Base-by-base conservation (phyloP, 1,139 yeast genomes). In the Hanseniaspora gamundiae region DNA sequence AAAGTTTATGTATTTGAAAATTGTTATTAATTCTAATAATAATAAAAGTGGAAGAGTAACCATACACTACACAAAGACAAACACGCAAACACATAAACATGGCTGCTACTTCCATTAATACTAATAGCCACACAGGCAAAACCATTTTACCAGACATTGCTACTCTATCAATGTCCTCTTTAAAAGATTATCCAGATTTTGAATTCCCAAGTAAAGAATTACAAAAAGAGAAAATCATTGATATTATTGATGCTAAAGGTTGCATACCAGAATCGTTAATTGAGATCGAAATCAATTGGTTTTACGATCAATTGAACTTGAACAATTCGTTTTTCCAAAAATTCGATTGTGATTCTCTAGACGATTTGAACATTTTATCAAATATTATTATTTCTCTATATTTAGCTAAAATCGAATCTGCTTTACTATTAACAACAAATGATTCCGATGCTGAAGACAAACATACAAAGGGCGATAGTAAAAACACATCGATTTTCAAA, bases 301-400 rank as follows among this genome's bases (percentile, higher is more conserved):
- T 91, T 61, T 91, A 91, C 67, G 78, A 83, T 49, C 67, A 75
- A 43, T 72, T 91, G 52, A 96, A 96, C 36, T 86, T 91, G 50
- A 96, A 87, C 59, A 96, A 82, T 60, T 81, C 86, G 35, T 91
- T 85, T 65, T 88, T 91, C 60, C 91, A 94, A 44, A 76, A 84
- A 52, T 95, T 88, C 60, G 67, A 84, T 3, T 81, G 88, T 20
- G 77, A 74, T 47, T 87, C 79, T 47, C 30, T 16, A 11, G 21
- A 38, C 11, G 43, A 42, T 26, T 19, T 38, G 7, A 13, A 24
- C 10, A 82, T 91, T 55, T 91, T 86, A 36, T 74, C 84, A 45
- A 94, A 86, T 60, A 76, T 80, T 51, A 72, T 76, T 47, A 86
- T 84, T 58, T 83, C 95, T 14, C 71, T 91, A 48, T 91, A 88